phyloP scores from a whole-genome alignment of 2,329 filamentous ascomycete genomes.

The Samsoniella hepiali region DNA sequence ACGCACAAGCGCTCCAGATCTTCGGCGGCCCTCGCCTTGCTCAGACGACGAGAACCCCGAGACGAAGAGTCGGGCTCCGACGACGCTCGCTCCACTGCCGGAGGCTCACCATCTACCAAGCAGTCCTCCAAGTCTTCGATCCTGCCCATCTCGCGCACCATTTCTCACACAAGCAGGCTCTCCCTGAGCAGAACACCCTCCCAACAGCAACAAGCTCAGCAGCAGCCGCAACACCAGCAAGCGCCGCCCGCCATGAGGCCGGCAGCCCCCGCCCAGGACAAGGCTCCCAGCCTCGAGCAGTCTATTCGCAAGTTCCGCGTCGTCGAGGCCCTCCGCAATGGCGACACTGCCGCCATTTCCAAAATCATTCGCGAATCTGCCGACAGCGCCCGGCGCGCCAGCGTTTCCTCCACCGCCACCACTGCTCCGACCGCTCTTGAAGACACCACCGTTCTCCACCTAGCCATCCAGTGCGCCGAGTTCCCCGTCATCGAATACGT shows the following conservation, averaged over 20 bases:
- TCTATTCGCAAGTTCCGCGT: slow-evolving; percentile 92
- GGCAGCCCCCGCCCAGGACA: slow-evolving; percentile 33
- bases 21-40: slow-evolving; percentile 48
- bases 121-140: slow-evolving; percentile 29
- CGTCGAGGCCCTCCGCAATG: slow-evolving; percentile 86
- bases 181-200: slow-evolving; percentile 45
- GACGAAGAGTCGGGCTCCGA: slow-evolving; percentile 53
- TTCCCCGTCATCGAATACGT: slow-evolving; percentile 90
- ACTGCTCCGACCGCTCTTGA: slow-evolving; percentile 53
- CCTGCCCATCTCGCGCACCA: slow-evolving; percentile 36
- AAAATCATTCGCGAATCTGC: slow-evolving; percentile 72
- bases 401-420: slow-evolving; percentile 49
- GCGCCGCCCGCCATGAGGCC: slow-evolving; percentile 25
- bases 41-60: slow-evolving; percentile 50
- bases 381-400: slow-evolving; percentile 51
- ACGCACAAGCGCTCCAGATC: slow-evolving; percentile 55
- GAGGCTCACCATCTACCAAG: slow-evolving; percentile 33
- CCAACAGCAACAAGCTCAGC: slow-evolving; percentile 23
- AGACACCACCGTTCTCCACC: slow-evolving; percentile 85
- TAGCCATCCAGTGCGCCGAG: slow-evolving; percentile 95
- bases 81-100: slow-evolving; percentile 43
- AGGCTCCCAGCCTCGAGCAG: slow-evolving; percentile 70
- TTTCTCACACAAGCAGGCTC: slow-evolving; percentile 44
- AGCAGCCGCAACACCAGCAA: slow-evolving; percentile 32
- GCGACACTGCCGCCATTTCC: slow-evolving; percentile 86